Base-by-base conservation (phyloP, 78 protist species). In the Tieghemostelium lacteum region DNA sequence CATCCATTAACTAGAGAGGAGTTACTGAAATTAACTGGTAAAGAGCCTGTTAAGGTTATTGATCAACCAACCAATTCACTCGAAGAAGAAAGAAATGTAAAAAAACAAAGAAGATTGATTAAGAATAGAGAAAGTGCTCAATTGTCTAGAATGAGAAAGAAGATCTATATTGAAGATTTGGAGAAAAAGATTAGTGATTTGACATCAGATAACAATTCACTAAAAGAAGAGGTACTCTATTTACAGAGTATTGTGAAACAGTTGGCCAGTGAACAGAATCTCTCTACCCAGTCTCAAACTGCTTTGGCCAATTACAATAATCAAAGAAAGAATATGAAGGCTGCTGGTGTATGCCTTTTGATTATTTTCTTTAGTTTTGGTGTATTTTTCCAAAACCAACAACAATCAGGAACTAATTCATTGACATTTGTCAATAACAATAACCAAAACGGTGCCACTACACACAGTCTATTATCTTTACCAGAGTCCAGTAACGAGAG, bases 51-150 rank as follows among this genome's bases (percentile, higher is more conserved):
- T 33, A 60, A 60, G 45, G 52, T 83, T 45, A 45, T 26, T 28
- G 91, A 66, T 12, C 26, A 29, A 57, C 73, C 76, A 66, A 70
- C 78, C 12, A 50, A 58, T 42, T 36, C 36, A 6, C 54, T 34
- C 24, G 78, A 69, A 4, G 91, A 83, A 17, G 91, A 83, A 69
- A 52, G 78, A 70, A 31, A 17, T 22, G 76, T 88, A 20, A 88
- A 88, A 73, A 88, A 88, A 62, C 93, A 88, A 63, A 76, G 93
- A 60, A 55, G 93, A 58, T 63, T 88, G n/a, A 75, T 88, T 6
- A 87, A 87, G 66, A 88, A 88, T 71, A 36, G 93, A 34, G 93
- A 88, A 49, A 70, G 85, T 54, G 93, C 93, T 22, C 93, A 88
- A 66, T 50, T 88, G 0, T 75, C 87, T 12, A 75, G 93, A 75